Base-by-base conservation (phyloP, 352 stramenopile genomes). In the Paralagenidium karlingii region DNA sequence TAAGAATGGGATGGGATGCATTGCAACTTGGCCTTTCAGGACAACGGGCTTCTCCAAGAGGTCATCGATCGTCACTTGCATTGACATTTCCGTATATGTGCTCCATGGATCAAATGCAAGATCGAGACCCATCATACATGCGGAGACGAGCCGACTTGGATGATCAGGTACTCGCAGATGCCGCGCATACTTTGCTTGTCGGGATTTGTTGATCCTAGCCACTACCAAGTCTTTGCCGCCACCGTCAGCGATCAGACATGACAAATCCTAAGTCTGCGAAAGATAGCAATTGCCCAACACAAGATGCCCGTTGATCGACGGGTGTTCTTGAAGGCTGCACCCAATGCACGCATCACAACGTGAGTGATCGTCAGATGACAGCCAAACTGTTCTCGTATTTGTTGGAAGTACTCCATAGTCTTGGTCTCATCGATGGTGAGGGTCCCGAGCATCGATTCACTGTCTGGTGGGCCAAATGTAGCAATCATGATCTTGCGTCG, bases 401-500 rank as follows among this genome's bases (percentile, higher is more conserved):
- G 60, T 2, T 54, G 58, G 13, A 88, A 75, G 45, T 75, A 85
- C 45, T 62, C 37, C 29, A 67, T 54, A 9, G 68, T 70, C 45
- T 73, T 67, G 34, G 60, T 75, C 53, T 80, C 55, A 30, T 88
- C 70, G 34, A 84, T 44, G 33, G 71, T 52, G 15, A 88, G 49
- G 15, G 65, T 80, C 21, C 68, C 70, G 13, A 81, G 47, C 43
- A 88, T 82, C 59, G 79, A 75, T 24, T 67, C 68, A 24, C 56
- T 81, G 39, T 79, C 59, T 2, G 63, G 66, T 1, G 63, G 51
- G 0, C 62, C 60, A 13, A 80, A 85, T 0, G 52, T 63, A 13
- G 68, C 66, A 40, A 82, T 82, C 63, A 78, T 78, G 43, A 84
- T 60, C 57, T 83, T 79, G 13, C 66, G 60, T 16, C 65, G 70